Evolutionary conservation across 345 rosid genomes (phyloP), one percentile per base, ranked within the genome.

Genomic region (Citrus medica): DNA sequence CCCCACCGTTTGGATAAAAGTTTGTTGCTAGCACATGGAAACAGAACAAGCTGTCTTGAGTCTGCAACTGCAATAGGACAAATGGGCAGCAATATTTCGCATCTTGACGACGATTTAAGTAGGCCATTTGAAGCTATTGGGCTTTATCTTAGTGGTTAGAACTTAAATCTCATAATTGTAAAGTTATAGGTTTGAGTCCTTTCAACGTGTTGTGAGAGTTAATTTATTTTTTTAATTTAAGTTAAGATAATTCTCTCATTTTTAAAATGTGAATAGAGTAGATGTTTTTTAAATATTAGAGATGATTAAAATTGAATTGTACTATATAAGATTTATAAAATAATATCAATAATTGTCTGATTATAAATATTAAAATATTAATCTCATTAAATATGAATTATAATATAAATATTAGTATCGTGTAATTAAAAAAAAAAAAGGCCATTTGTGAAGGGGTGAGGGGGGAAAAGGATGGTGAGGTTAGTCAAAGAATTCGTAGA

Each of bases 321-420:
- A 6, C 7, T 5, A 35, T 35, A 35, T 35, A 35, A 35, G 5
- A 35, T 35, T 35, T 35, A 0, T 35, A 35, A 35, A 35, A 33
- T 33, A 33, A 0, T 33, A 0, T 0, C 1, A 35, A 35, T 35
- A 6, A 35, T 35, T 35, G 0, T 33, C 0, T 33, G 0, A 33
- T 33, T 33, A 33, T 33, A 33, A 33, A 33, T 4, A 33, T 33
- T 0, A 33, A 33, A 0, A 33, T 33, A 33, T 33, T 33, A 33
- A 33, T 33, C 1, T 33, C 6, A 33, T 33, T 33, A 33, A 33
- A 33, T 33, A 33, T 33, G 0, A 33, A 1, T 33, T 33, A 0
- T 33, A 4, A 33, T 33, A 4, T 33, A 0, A 33, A 0, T 33
- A 33, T 33, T 33, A 33, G 3, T 33, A 33, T 4, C 4, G 35